phyloP scores from a whole-genome alignment of 495 filamentous ascomycete species.

The Trypethelium eluteriae region DNA sequence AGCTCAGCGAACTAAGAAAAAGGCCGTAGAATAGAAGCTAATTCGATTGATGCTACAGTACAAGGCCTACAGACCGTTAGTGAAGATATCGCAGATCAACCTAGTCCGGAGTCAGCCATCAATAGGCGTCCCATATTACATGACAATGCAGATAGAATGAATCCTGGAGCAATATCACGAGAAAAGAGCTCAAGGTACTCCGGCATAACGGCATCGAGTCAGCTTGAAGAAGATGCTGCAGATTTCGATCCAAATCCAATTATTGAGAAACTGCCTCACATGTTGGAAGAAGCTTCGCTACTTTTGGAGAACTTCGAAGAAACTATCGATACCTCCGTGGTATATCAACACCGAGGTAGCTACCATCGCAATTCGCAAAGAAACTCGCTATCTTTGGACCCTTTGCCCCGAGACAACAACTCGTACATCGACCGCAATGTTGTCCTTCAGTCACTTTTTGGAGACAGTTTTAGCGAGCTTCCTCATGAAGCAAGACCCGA shows the following conservation, averaged over 20 bases:
- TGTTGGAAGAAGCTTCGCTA: constrained; percentile 12
- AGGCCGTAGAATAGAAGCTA: no score
- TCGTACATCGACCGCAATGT: constrained; percentile 21
- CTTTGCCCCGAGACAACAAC: constrained; percentile 18
- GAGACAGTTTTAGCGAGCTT: constrained; percentile 14
- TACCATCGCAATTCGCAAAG: no score
- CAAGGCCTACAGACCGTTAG: constrained; percentile 34
- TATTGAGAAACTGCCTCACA: constrained; percentile 17
- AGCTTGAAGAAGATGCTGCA: constrained; percentile 26
- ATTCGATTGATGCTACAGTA: constrained; percentile 11
- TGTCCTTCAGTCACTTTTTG: constrained; percentile 21
- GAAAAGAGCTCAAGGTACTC: constrained; percentile 37
- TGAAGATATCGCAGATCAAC: constrained; percentile 28
- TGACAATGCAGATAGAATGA: constrained; percentile 7
- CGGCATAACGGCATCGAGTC: constrained; percentile 38
- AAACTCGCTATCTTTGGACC: constrained; percentile 19
- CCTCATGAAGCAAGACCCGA: constrained; percentile 20
- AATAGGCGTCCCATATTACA: background rate
- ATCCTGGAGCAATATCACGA: constrained; percentile 25
- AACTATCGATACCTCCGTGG: constrained; percentile 17
- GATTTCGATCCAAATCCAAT: constrained; percentile 23
- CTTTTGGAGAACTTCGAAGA: constrained; percentile 13
- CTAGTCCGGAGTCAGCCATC: constrained; percentile 18
- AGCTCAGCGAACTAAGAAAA: no score
- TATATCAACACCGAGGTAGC: background rate